Conservation (phyloP, 495 filamentous ascomycete species). For the Astrothelium macrocarpum region DNA sequence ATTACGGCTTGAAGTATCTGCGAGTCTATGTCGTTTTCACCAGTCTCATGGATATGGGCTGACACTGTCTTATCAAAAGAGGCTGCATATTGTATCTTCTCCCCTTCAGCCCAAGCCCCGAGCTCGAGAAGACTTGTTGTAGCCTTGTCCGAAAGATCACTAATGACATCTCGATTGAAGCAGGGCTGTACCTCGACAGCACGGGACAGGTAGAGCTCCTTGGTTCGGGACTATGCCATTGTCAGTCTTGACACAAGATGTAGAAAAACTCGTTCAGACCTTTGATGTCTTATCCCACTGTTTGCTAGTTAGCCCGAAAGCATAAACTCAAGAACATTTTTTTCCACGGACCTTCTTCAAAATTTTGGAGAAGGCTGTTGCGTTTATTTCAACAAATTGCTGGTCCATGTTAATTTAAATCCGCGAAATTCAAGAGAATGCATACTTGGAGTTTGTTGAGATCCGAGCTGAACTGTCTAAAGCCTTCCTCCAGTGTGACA, state of each 20-base stretch:
- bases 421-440: conserved; percentile 3
- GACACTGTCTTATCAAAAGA: conserved; percentile 43
- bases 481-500: conserved; percentile 86
- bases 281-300: conserved; percentile 99
- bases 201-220: conserved; percentile 89
- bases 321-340: conserved; percentile 13
- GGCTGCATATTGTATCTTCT: conserved; percentile 66
- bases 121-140: conserved; percentile 87
- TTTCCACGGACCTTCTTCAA: conserved; percentile 68
- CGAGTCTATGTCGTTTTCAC: conserved; percentile 78
- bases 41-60: conserved; percentile 49
- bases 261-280: conserved; percentile 34
- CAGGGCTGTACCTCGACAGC: conserved; percentile 97
- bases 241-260: conserved; percentile 9
- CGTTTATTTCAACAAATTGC: conserved; percentile 97
- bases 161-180: conserved; percentile 94
- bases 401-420: conserved; percentile 19
- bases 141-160: conserved; percentile 90
- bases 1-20: conserved; percentile 81
- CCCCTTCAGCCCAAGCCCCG: conserved; percentile 92
- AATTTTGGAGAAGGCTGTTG: conserved; percentile 94
- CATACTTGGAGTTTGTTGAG: conserved; percentile 80
- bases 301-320: conserved; percentile 23
- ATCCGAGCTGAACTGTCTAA: conserved; percentile 92
- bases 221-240: conserved; percentile 66